A percentile compares a stretch with the other conserved stretches of the same genome.
These are phyloP conservation scores for Suillus decipiens DNA, from an alignment of 768 basidiomycete species.

Conservation along the genomic window DNA sequence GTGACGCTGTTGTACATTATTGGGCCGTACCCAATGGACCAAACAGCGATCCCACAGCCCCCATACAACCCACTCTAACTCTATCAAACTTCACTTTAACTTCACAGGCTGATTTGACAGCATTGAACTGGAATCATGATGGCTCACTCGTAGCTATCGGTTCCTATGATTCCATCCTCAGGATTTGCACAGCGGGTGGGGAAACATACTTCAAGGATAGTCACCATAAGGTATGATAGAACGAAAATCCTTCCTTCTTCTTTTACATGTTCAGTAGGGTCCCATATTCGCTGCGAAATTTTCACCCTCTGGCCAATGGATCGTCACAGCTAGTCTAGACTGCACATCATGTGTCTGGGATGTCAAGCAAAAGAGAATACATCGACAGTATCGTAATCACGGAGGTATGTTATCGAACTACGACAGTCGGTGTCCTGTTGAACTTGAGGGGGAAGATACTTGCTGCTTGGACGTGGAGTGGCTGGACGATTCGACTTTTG, in stretches of 20 bases:
- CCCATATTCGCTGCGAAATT: slow-evolving; percentile 81
- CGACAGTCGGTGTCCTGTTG: slow-evolving; percentile 9
- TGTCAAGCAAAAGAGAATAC: slow-evolving; percentile 57
- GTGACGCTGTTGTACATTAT: slow-evolving; percentile 71
- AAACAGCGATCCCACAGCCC: slow-evolving; percentile 20
- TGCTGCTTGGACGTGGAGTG: slow-evolving; percentile 84
- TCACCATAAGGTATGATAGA: slow-evolving; percentile 60
- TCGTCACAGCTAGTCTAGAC: slow-evolving; percentile 78
- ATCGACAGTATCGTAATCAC: slow-evolving; percentile 66
- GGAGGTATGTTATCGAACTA: slow-evolving; percentile 45
- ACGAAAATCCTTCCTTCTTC: slow-evolving; percentile 1
- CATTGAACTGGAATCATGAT: slow-evolving; percentile 74
- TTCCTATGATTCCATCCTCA: slow-evolving; percentile 72
- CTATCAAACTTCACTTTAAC: slow-evolving; percentile 51
- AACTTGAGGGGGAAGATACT: slow-evolving; percentile 41
- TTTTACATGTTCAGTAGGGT: slow-evolving; percentile 49
- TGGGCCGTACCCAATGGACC: slow-evolving; percentile 61
- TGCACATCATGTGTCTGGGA: slow-evolving; percentile 81
- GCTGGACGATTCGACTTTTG: slow-evolving; percentile 70
- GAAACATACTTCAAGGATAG: slow-evolving; percentile 59
- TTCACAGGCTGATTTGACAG: slow-evolving; percentile 65
- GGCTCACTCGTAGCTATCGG: slow-evolving; percentile 77
- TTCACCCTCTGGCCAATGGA: slow-evolving; percentile 70
- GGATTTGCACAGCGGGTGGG: slow-evolving; percentile 66
- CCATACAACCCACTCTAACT: slow-evolving; percentile 38